Percentiles rank a stretch among this genome's conserved stretches.
These are phyloP conservation scores for Pestalotiopsis sp. DNA, from an alignment of 2,329 filamentous ascomycete genomes.

Conservation along the genomic window DNA sequence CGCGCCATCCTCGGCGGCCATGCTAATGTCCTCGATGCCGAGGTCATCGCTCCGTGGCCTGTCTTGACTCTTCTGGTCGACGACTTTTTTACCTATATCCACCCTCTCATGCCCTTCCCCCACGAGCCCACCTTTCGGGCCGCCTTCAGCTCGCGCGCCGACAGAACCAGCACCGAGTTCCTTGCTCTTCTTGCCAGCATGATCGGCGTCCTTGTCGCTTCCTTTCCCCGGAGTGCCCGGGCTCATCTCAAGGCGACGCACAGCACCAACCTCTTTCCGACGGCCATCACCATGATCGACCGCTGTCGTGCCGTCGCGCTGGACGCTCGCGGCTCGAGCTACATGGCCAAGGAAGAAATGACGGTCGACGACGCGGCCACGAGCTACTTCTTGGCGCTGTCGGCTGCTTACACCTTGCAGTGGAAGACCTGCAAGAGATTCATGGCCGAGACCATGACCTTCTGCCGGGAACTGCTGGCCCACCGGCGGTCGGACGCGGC, in stretches of 20 bases:
- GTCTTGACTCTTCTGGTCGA: conserved; percentile 72
- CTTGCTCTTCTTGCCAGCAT: conserved; percentile 74
- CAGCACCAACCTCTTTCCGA: conserved; percentile 66
- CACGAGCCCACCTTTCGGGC: conserved; percentile 78
- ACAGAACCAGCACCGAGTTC: conserved; percentile 67
- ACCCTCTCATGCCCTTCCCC: conserved; percentile 76
- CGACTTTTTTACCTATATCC: conserved; percentile 83
- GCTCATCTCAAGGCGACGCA: conserved; percentile 70
- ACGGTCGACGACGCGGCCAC: conserved; percentile 68
- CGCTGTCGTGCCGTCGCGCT: conserved; percentile 72
- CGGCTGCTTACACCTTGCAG: conserved; percentile 68
- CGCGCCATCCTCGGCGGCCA: conserved; percentile 47
- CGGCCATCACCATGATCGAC: conserved; percentile 70
- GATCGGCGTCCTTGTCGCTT: conserved; percentile 73
- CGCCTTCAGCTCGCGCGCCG: conserved; percentile 67
- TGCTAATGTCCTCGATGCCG: conserved; percentile 55
- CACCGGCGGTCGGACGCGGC: conserved; percentile 53
- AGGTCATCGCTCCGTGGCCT: conserved; percentile 71
- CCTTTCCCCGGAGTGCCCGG: conserved; percentile 72
- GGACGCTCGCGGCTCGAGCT: conserved; percentile 61
- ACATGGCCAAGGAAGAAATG: conserved; percentile 48
- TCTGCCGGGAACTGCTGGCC: conserved; percentile 69
- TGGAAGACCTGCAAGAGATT: conserved; percentile 70
- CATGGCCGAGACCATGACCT: conserved; percentile 71
- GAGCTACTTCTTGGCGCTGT: conserved; percentile 74